These are phyloP conservation scores for Zygosaccharomyces sapae DNA, from an alignment of 1,139 yeast genomes.

Conservation along the genomic window DNA sequence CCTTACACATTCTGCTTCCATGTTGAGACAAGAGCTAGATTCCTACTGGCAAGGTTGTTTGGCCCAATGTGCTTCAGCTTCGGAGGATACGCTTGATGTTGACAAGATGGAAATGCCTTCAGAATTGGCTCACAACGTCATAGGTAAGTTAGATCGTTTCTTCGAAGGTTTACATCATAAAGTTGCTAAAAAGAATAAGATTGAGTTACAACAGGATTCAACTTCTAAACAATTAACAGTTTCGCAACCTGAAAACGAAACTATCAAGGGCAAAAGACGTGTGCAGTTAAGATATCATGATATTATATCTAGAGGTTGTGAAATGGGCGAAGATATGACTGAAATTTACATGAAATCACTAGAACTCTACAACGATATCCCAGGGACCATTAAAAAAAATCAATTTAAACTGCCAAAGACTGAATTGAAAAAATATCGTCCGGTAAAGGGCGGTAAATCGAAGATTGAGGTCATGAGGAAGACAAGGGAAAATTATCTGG, in stretches of 20 bases:
- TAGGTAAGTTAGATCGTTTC: conserved; percentile 30
- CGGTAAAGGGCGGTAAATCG: conserved; percentile 12
- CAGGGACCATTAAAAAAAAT: conserved; percentile 21
- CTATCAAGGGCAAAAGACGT: conserved; percentile 17
- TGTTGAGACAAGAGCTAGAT: conserved; percentile 30
- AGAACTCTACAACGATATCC: conserved; percentile 32
- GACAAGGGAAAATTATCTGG: conserved; percentile 19
- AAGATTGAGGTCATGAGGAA: conserved; percentile 11
- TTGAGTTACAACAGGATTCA: conserved; percentile 20
- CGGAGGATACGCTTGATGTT: conserved; percentile 24
- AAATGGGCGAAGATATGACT: conserved; percentile 32
- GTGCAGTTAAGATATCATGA: conserved; percentile 30
- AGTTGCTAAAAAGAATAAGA: conserved; percentile 25
- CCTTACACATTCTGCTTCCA: conserved; percentile 24
- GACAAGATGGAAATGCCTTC: conserved; percentile 26
- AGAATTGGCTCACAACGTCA: conserved; percentile 18
- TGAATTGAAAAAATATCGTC: conserved; percentile 21
- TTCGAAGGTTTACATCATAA: conserved; percentile 29
- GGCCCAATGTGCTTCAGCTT: conserved; percentile 17
- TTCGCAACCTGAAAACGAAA: conserved; percentile 15
- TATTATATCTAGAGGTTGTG: conserved; percentile 30
- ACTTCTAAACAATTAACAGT: conserved; percentile 14
- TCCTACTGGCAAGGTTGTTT: conserved; percentile 30
- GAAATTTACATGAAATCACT: conserved; percentile 33
- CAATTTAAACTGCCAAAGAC: conserved; percentile 28